A percentile compares a stretch with the other conserved stretches of the same genome.
phyloP scores from a whole-genome alignment of 2,329 filamentous ascomycete genomes.

The Didymella arachidicola region DNA sequence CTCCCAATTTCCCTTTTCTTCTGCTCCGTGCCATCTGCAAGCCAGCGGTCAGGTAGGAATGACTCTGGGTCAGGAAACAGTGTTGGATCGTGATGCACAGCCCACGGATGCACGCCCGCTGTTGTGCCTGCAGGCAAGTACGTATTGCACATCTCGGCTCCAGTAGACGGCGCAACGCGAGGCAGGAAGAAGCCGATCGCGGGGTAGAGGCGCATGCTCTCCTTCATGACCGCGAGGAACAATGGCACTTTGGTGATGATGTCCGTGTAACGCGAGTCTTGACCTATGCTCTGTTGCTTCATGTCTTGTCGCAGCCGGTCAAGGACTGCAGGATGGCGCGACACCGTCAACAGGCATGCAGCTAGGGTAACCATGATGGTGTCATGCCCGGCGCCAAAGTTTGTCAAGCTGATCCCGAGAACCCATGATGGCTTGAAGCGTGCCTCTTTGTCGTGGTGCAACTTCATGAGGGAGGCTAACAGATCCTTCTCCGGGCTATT shows the following conservation, averaged over 20 bases:
- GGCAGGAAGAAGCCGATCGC: background rate
- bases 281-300: too few relatives aligned
- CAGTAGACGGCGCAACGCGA: background rate
- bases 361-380: too few relatives aligned
- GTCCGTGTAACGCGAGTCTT: background rate
- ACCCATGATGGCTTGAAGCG: too few relatives aligned
- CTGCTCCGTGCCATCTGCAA: background rate
- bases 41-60: background rate
- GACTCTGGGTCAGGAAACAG: background rate
- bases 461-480: too few relatives aligned
- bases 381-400: too few relatives aligned
- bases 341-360: too few relatives aligned
- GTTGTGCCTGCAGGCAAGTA: background rate
- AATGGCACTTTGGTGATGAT: background rate
- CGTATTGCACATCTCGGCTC: background rate
- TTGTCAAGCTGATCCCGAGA: too few relatives aligned
- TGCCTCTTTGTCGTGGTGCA: too few relatives aligned
- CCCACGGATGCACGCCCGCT: background rate
- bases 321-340: too few relatives aligned
- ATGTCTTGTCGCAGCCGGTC: too few relatives aligned
- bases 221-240: background rate
- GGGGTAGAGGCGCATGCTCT: background rate
- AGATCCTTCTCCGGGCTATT: too few relatives aligned
- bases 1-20: background rate
- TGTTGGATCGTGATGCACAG: background rate